phyloP scores from a whole-genome alignment of 1,139 yeast species.

The Pichia sp. region DNA sequence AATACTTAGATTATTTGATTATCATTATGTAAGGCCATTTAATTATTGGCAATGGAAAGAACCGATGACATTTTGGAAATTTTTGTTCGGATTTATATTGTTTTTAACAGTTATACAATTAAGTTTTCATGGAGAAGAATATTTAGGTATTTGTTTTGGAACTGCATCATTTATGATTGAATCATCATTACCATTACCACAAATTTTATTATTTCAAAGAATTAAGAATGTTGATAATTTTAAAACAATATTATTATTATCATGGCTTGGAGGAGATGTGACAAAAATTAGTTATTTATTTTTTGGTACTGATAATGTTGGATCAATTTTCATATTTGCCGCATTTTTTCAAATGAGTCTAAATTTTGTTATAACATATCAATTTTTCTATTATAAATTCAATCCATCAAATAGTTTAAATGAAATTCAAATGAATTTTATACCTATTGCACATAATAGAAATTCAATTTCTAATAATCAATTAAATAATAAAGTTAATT shows the following conservation, averaged over 20 bases:
- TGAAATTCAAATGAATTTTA: constrained; percentile 7
- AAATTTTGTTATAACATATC: constrained; percentile 71
- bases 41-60: constrained; percentile 85
- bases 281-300: constrained; percentile 68
- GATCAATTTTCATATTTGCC: constrained; percentile 64
- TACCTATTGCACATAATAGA: constrained; percentile 9
- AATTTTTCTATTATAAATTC: constrained; percentile 53
- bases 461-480: too few relatives aligned
- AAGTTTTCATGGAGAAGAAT: constrained; percentile 34
- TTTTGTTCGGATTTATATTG: constrained; percentile 44
- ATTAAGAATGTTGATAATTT: constrained; percentile 72
- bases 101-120: constrained; percentile 40
- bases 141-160: constrained; percentile 59
- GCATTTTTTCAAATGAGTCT: constrained; percentile 76
- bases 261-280: constrained; percentile 88
- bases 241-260: constrained; percentile 62
- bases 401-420: constrained; percentile 5
- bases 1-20: constrained; percentile 56
- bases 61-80: constrained; percentile 59
- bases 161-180: constrained; percentile 70
- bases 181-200: constrained; percentile 83
- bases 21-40: constrained; percentile 57
- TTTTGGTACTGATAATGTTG: constrained; percentile 65
- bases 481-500: too few relatives aligned
- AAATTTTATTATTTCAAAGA: constrained; percentile 65